These are phyloP conservation scores for Chrysochromulina parva DNA, from an alignment of 78 protist species.

Conservation along the genomic window DNA sequence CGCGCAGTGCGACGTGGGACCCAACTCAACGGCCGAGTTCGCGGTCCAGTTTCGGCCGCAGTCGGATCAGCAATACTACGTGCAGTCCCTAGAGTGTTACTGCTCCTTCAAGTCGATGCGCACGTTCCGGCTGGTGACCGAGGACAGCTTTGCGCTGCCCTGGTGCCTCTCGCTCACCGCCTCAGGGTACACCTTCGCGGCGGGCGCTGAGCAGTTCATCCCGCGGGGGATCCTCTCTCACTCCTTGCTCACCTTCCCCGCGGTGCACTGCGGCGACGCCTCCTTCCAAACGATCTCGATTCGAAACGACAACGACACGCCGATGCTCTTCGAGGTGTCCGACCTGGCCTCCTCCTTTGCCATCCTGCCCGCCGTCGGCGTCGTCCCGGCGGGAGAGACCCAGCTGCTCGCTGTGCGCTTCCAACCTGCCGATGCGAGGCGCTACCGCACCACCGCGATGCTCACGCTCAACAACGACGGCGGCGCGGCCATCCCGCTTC, in stretches of 20 bases:
- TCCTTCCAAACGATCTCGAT: conserved; percentile 11
- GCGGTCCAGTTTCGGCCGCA: background rate
- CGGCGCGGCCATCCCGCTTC: background rate
- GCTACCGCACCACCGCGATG: background rate
- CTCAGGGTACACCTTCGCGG: conserved; percentile 30
- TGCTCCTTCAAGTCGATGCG: conserved; percentile 44
- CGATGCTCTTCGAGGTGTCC: background rate
- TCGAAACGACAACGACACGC: conserved; percentile 36
- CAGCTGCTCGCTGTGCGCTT: conserved; percentile 33
- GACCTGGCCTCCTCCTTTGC: background rate
- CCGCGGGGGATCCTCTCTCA: background rate
- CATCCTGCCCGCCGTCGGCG: background rate
- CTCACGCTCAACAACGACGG: background rate
- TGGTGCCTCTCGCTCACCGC: background rate
- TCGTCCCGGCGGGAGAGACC: background rate
- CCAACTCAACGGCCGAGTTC: background rate
- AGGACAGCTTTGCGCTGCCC: conserved; percentile 29
- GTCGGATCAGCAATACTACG: background rate
- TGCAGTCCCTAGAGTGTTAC: conserved; percentile 24
- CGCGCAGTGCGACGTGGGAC: background rate
- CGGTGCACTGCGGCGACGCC: background rate
- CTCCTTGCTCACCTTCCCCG: conserved; percentile 8
- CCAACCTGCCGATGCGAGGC: background rate
- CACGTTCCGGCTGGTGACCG: conserved; percentile 40
- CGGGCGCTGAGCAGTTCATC: background rate